Conservation (phyloP, 352 stramenopile species). For the Phytophthora parvispora region DNA sequence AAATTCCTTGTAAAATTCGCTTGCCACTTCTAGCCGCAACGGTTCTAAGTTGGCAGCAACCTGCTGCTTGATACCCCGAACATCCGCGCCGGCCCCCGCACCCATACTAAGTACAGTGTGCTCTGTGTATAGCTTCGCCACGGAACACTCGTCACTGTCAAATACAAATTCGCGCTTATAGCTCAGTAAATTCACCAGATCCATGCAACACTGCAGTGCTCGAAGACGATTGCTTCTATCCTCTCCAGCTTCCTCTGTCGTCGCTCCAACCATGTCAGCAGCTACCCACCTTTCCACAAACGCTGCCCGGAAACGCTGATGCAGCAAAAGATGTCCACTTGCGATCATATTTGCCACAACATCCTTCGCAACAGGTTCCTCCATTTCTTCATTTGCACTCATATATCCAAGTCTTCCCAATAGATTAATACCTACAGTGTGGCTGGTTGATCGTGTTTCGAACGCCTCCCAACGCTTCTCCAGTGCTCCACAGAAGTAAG, state of each 20-base stretch:
- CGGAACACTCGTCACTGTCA: slow-evolving; percentile 63
- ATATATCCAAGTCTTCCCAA: slow-evolving; percentile 58
- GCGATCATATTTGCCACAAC: slow-evolving; percentile 64
- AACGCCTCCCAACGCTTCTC: slow-evolving; percentile 62
- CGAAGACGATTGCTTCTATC: slow-evolving; percentile 54
- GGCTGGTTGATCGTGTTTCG: slow-evolving; percentile 63
- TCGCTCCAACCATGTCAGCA: slow-evolving; percentile 55
- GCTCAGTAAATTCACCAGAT: slow-evolving; percentile 85
- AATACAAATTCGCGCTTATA: slow-evolving; percentile 93
- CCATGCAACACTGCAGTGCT: slow-evolving; percentile 80
- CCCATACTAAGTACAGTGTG: slow-evolving; percentile 82
- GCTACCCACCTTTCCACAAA: slow-evolving; percentile 78
- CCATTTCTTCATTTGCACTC: slow-evolving; percentile 49
- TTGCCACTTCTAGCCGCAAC: slow-evolving; percentile 72
- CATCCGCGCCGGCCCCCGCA: slow-evolving; percentile 62
- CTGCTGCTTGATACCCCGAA: slow-evolving; percentile 78
- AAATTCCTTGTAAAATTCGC: slow-evolving; percentile 81
- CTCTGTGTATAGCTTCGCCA: slow-evolving; percentile 85
- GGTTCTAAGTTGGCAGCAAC: slow-evolving; percentile 79
- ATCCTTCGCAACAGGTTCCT: slow-evolving; percentile 62
- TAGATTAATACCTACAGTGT: slow-evolving; percentile 61
- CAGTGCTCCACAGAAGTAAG: slow-evolving; percentile 57
- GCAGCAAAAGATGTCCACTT: slow-evolving; percentile 68
- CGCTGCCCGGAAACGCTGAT: slow-evolving; percentile 80
- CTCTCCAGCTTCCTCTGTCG: slow-evolving; percentile 59